Evolutionary conservation across 2,329 filamentous ascomycete species (phyloP).

Genomic region (Arthrobotrys sphaeroides): DNA sequence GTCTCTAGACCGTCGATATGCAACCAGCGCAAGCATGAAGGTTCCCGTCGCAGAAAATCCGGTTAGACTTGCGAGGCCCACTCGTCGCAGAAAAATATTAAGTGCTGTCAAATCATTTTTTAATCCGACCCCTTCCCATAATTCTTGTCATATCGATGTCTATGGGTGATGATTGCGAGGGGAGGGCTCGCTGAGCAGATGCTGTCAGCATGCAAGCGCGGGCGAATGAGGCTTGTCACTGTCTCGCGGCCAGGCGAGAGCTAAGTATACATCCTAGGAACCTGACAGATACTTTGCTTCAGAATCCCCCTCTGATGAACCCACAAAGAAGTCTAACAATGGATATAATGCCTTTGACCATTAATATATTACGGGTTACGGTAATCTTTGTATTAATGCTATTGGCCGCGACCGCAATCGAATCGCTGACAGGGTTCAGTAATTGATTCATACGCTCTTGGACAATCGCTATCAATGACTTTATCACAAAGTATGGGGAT

Average conservation of each 20-base stretch:
- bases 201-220: conserved; percentile 47
- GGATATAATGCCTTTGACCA: not conserved
- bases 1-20: too few species aligned
- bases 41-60: not conserved
- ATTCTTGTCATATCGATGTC: conserved; percentile 1
- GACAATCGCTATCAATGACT: not conserved
- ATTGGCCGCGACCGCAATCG: too few species aligned
- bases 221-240: conserved; percentile 11
- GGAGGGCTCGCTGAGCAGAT: conserved; percentile 5
- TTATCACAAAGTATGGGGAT: not conserved
- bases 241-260: conserved; percentile 11
- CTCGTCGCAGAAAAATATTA: not conserved
- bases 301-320: too few species aligned
- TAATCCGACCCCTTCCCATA: conserved; percentile 35
- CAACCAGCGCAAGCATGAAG: too few species aligned
- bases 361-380: not conserved
- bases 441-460: too few species aligned
- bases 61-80: not conserved
- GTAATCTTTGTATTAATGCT: not conserved
- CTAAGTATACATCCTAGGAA: conserved; percentile 22
- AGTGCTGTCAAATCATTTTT: conserved; percentile 27
- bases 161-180: not conserved
- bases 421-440: too few species aligned
- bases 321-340: not conserved
- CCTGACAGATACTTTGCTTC: conserved; percentile 13